Evolutionary conservation across 106 monocot genomes (phyloP), one percentile per base, ranked within the genome.

Genomic region (Dioscorea zingiberensis): DNA sequence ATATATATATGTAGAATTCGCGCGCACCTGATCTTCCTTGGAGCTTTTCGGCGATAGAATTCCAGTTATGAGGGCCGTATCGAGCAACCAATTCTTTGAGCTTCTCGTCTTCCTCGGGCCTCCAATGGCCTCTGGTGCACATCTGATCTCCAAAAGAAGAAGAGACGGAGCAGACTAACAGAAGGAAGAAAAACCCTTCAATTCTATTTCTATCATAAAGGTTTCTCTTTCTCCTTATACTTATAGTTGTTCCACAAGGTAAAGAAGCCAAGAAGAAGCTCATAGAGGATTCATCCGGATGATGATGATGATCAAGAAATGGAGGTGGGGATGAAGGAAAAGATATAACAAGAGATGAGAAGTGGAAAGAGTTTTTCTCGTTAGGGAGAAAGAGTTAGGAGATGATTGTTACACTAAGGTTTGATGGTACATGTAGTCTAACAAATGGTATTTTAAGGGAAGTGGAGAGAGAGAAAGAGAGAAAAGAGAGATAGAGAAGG

Each of bases 21-120:
- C 16, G 1, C 65, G 44, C 53, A 83, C 83, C 83, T 74, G 83
- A 77, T 83, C 83, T 78, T 1, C 83, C 78, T 29, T 73, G 78
- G 46, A 78, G 72, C 68, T 73, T 78, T 28, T 78, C 67, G 3
- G 78, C 73, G 27, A 78, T 78, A 11, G 55, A 61, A 32, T 78
- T 78, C 78, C 78, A 78, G 26, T 78, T 78, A 18, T 78, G 72
- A 27, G 78, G 78, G 12, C 78, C 78, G 45, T 68, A 69, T 21
- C 26, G 13, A 61, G 54, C 55, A 3, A 78, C 78, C 57, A 78
- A 32, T 17, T 68, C 78, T 57, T 57, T 78, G 61, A 78, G 78
- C 62, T 64, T 78, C 57, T 72, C 78, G 44, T 78, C 71, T 48
- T 73, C 78, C 24, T 57, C 46, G 30, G 76, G 76, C 38, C 70